Evolutionary conservation across 805 yeast genomes (phyloP), one percentile per base, ranked within the genome.

Genomic region (Ascoidea rubescens): DNA sequence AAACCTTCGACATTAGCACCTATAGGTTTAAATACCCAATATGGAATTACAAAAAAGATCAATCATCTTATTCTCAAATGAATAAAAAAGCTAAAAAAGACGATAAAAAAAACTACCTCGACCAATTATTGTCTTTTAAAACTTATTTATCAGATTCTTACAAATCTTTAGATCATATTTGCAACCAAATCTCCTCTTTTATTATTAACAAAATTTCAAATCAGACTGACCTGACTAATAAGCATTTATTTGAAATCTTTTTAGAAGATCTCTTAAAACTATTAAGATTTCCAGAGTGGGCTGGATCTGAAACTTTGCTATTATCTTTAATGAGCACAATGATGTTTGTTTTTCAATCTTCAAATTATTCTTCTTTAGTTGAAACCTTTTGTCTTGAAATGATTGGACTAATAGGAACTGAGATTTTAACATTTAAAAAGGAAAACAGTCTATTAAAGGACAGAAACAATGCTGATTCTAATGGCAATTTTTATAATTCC

Each of bases 361-460:
- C 71, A 10, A 66, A 64, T 32, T 66, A 69, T 47, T 49, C 73
- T 0, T 66, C 74, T 1, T 54, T 61, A 10, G 65, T 74, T 5
- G 84, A 80, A 54, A 67, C 80, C 0, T 71, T 71, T 55, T 69
- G 78, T 4, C 62, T 86, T 50, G 90, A 84, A 52, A 58, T 79
- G 56, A 64, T 79, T n/a, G 89, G 91, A 0, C 53, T 66, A 12
- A 74, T 83, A 31, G 89, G 86, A 0, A 71, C 75, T 2, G 70
- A 67, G 45, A 70, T 82, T 49, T 59, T 75, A 28, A 62, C 64
- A 5, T 51, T 76, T 14, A 71, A 63, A 51, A 58, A 64, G 2
- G 47, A 55, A 16, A 54, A 53, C 43, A 52, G 32, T 51, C 32
- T 14, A 31, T 10, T 47, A 6, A 31, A 47, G 28, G 17, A 28